Evolutionary conservation across 306 rosid species (phyloP).

Genomic region (Casuarina equisetifolia): DNA sequence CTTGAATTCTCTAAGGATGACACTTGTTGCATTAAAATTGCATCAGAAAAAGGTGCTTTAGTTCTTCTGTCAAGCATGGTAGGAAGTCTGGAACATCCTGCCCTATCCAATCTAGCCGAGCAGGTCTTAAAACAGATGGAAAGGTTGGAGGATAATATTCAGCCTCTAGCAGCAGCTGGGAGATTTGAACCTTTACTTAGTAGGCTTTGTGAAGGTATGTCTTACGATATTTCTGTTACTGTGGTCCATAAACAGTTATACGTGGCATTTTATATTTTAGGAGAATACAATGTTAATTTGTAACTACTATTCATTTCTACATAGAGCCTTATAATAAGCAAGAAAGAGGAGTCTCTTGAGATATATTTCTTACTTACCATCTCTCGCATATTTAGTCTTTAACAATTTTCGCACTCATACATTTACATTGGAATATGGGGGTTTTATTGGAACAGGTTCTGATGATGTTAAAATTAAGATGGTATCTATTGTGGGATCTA

Average conservation of each 20-base stretch:
- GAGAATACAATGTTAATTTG: background rate
- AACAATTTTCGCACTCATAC: conserved; percentile 2
- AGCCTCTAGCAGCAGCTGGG: conserved; percentile 51
- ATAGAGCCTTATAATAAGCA: background rate
- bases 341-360: conserved; percentile 4
- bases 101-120: conserved; percentile 52
- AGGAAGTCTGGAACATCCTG: conserved; percentile 45
- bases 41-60: conserved; percentile 61
- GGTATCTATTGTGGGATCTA: conserved; percentile 57
- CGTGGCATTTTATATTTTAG: conserved; percentile 3
- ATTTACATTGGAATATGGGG: conserved; percentile 21
- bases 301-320: background rate
- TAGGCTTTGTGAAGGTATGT: conserved; percentile 42
- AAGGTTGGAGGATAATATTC: conserved; percentile 49
- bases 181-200: conserved; percentile 58
- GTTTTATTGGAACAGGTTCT: conserved; percentile 42
- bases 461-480: conserved; percentile 51
- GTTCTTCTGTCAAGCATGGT: conserved; percentile 61
- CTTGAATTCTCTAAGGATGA: conserved; percentile 54
- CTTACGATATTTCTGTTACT: conserved; percentile 8
- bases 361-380: background rate
- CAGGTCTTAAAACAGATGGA: conserved; percentile 52
- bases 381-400: background rate
- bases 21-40: conserved; percentile 53
- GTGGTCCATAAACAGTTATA: conserved; percentile 1